These are phyloP conservation scores for Salvia hispanica DNA, from an alignment of 257 asterid genomes.

Conservation along the genomic window DNA sequence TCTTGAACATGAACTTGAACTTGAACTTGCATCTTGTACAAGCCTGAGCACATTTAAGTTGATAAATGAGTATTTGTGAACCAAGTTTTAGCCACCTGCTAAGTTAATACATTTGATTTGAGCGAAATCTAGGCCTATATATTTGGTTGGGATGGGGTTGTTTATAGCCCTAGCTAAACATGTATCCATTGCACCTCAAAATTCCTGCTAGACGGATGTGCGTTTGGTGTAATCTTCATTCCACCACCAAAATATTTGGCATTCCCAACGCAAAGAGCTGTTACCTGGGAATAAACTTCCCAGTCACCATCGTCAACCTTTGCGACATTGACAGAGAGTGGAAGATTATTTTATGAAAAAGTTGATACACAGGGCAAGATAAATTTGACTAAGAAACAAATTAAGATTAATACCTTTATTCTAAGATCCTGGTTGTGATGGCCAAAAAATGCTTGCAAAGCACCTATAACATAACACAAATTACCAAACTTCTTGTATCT, in stretches of 20 bases:
- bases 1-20: background rate
- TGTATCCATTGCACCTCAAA: constrained; percentile 61
- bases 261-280: constrained; percentile 90
- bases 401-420: constrained; percentile 60
- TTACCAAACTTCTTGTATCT: constrained; percentile 87
- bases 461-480: constrained; percentile 84
- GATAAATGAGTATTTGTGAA: background rate
- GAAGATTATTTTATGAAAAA: constrained; percentile 19
- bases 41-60: background rate
- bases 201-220: constrained; percentile 60
- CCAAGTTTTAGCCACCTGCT: background rate
- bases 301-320: constrained; percentile 84
- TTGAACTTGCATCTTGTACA: background rate
- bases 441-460: constrained; percentile 78
- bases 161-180: constrained; percentile 12
- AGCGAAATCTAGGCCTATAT: background rate
- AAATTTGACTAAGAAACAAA: background rate
- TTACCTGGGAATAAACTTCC: constrained; percentile 76
- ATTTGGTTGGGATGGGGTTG: background rate
- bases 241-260: constrained; percentile 95
- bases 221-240: constrained; percentile 90
- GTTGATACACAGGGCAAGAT: constrained; percentile 5
- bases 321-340: constrained; percentile 28
- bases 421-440: constrained; percentile 75
- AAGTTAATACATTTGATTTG: background rate